A percentile compares a stretch with the other conserved stretches of the same genome.
These are phyloP conservation scores for Fusarium denticulatum DNA, from an alignment of 2,329 filamentous ascomycete species.

Conservation along the genomic window DNA sequence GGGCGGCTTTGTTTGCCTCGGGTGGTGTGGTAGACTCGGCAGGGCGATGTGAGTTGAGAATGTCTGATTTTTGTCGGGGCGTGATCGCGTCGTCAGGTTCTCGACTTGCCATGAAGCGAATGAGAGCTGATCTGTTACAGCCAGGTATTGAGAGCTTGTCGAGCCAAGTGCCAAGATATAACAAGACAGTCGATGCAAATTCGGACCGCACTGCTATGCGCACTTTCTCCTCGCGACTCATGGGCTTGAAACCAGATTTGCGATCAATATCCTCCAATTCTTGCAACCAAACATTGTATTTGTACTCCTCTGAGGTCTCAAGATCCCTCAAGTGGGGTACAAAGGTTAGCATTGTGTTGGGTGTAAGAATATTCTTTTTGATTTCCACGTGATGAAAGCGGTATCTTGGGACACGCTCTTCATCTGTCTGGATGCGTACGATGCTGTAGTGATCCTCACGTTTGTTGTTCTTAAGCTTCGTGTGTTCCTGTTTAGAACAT, in stretches of 20 bases:
- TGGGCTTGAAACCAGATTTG: slow-evolving; percentile 65
- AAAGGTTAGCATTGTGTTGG: slow-evolving; percentile 69
- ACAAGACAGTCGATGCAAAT: slow-evolving; percentile 60
- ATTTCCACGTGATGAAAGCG: slow-evolving; percentile 70
- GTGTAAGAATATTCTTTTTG: slow-evolving; percentile 67
- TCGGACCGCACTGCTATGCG: slow-evolving; percentile 61
- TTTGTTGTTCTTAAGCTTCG: slow-evolving; percentile 56
- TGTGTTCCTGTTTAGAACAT: slow-evolving; percentile 53
- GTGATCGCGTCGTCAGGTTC: slow-evolving; percentile 60
- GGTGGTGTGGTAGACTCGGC: slow-evolving; percentile 52
- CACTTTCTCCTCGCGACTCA: slow-evolving; percentile 62
- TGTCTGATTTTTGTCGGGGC: slow-evolving; percentile 63
- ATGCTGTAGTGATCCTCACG: slow-evolving; percentile 54
- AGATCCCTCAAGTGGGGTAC: slow-evolving; percentile 68
- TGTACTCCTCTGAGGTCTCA: slow-evolving; percentile 64
- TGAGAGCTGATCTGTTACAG: slow-evolving; percentile 63
- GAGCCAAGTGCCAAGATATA: slow-evolving; percentile 66
- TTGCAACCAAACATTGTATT: slow-evolving; percentile 66
- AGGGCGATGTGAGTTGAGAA: slow-evolving; percentile 59
- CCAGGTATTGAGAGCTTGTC: slow-evolving; percentile 59
- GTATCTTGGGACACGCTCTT: slow-evolving; percentile 65
- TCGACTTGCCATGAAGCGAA: slow-evolving; percentile 63
- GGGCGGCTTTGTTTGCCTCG: slow-evolving; percentile 54
- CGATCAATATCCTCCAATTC: slow-evolving; percentile 67
- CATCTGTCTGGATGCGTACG: slow-evolving; percentile 60